These are phyloP conservation scores for Otatea glauca DNA, from an alignment of 176 grass and related monocot species.

Conservation along the genomic window DNA sequence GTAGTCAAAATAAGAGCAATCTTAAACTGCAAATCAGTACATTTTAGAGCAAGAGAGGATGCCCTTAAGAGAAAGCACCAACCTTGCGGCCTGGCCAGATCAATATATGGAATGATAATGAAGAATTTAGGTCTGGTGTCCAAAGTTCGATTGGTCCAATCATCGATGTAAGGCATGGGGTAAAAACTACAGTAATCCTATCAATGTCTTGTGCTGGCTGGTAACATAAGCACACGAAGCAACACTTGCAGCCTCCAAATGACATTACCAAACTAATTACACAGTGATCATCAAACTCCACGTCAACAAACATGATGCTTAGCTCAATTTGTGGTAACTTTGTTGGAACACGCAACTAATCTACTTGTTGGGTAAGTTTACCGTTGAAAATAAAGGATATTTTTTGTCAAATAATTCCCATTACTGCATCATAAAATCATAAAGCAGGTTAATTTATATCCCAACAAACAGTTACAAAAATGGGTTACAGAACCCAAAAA, in stretches of 20 bases:
- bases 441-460: constrained; percentile 1
- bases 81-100: background rate
- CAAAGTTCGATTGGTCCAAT: background rate
- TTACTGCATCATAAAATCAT: background rate
- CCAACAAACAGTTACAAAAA: background rate
- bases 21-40: background rate
- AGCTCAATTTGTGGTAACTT: background rate
- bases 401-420: background rate
- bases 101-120: background rate
- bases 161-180: constrained; percentile 12
- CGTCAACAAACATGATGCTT: constrained; percentile 14
- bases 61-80: background rate
- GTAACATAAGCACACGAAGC: constrained; percentile 6
- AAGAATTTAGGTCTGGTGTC: background rate
- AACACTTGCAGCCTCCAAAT: background rate
- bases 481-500: background rate
- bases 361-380: background rate
- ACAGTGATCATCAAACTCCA: background rate
- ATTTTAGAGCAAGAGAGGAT: constrained; percentile 2
- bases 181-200: constrained; percentile 10
- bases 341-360: background rate
- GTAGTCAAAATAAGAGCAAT: constrained; percentile 21
- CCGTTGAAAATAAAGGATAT: background rate
- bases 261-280: constrained; percentile 11
- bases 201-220: background rate